These are phyloP conservation scores for Exophiala alcalophila DNA, from an alignment of 2,329 filamentous ascomycete species.

Conservation along the genomic window DNA sequence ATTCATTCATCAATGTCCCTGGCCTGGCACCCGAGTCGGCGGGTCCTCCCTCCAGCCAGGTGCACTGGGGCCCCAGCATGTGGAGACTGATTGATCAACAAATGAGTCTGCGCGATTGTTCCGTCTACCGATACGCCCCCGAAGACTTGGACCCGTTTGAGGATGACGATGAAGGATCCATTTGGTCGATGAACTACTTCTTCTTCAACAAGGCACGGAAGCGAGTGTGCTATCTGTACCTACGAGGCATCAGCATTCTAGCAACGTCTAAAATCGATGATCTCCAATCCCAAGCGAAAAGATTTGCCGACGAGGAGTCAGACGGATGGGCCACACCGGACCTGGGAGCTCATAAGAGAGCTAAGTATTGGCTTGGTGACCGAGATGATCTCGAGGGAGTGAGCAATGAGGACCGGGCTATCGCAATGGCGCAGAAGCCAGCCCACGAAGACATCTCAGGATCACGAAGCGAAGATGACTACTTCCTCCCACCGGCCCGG, in stretches of 20 bases:
- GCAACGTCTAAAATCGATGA: slow-evolving; percentile 62
- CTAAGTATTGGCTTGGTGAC: slow-evolving; percentile 83
- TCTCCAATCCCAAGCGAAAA: slow-evolving; percentile 45
- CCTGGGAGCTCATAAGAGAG: slow-evolving; percentile 70
- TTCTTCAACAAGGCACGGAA: slow-evolving; percentile 94
- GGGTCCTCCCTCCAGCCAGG: slow-evolving; percentile 47
- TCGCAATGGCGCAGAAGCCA: not conserved
- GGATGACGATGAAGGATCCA: slow-evolving; percentile 86
- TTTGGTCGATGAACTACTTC: slow-evolving; percentile 96
- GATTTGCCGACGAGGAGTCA: slow-evolving; percentile 43
- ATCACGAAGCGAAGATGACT: slow-evolving; percentile 29
- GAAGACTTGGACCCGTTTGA: slow-evolving; percentile 80
- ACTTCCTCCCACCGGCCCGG: slow-evolving; percentile 29
- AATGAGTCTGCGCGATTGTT: slow-evolving; percentile 87
- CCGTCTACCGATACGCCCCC: slow-evolving; percentile 83
- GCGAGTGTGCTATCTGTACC: slow-evolving; percentile 88
- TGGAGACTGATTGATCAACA: slow-evolving; percentile 92
- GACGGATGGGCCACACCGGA: slow-evolving; percentile 51
- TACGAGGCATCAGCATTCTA: slow-evolving; percentile 75
- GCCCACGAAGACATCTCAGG: no score
- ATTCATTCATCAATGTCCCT: slow-evolving; percentile 32
- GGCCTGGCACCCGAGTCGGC: slow-evolving; percentile 36
- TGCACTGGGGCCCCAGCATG: slow-evolving; percentile 78
- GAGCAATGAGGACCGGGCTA: slow-evolving; percentile 42
- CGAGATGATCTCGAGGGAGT: slow-evolving; percentile 46